These are phyloP conservation scores for Dimargaris verticillata DNA, from an alignment of 192 early-diverging fungal genomes.

Conservation along the genomic window DNA sequence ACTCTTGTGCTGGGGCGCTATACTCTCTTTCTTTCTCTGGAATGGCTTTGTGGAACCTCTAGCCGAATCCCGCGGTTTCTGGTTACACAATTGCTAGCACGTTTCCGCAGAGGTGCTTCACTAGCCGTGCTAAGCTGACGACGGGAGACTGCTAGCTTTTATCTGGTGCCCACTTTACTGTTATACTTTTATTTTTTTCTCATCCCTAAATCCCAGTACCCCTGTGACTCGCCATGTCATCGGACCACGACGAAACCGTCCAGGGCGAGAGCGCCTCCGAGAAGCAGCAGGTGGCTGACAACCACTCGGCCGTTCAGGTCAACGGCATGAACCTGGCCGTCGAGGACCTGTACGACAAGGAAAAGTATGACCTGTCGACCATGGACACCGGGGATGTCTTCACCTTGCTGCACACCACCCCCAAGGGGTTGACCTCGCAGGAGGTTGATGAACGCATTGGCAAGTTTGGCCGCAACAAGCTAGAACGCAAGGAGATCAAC, in stretches of 20 bases:
- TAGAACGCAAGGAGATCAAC: constrained; percentile 61
- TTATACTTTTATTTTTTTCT: not conserved
- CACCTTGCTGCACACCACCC: constrained; percentile 44
- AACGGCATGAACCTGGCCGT: constrained; percentile 43
- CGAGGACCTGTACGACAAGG: constrained; percentile 64
- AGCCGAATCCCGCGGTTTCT: too few relatives aligned
- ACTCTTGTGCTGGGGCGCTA: too few relatives aligned
- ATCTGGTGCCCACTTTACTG: not conserved
- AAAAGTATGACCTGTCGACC: constrained; percentile 60
- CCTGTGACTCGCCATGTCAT: not conserved
- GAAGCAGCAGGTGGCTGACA: not conserved
- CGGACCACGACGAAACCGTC: constrained; percentile 9
- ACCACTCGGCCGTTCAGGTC: constrained; percentile 25
- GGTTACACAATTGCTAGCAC: too few relatives aligned
- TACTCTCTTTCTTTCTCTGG: too few relatives aligned
- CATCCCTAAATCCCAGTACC: not conserved
- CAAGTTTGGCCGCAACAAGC: constrained; percentile 53
- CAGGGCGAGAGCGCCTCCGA: not conserved
- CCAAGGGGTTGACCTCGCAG: constrained; percentile 39
- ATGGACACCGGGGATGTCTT: constrained; percentile 59
- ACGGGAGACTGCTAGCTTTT: not conserved
- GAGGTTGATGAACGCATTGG: constrained; percentile 44
- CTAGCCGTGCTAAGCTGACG: not conserved
- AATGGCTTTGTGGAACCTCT: too few relatives aligned
- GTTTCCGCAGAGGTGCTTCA: too few relatives aligned